These are phyloP conservation scores for Blastobotrys ciferrii DNA, from an alignment of 1,139 yeast species.

Conservation along the genomic window DNA sequence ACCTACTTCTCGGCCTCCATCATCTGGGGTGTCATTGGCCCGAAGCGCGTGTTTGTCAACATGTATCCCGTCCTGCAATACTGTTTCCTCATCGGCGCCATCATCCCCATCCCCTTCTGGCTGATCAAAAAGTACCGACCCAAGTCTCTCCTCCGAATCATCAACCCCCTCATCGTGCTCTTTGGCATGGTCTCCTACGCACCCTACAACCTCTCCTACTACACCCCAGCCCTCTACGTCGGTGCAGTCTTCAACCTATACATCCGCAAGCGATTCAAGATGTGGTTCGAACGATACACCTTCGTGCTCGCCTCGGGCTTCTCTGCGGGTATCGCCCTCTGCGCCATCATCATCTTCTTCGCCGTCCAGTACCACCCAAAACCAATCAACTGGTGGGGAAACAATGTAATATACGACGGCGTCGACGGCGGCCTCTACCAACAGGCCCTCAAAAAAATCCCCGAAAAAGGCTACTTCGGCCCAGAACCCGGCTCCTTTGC, in stretches of 20 bases:
- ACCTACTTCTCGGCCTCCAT: conserved; percentile 53
- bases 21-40: conserved; percentile 64
- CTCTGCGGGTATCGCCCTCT: conserved; percentile 44
- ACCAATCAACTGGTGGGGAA: conserved; percentile 57
- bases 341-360: conserved; percentile 44
- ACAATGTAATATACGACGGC: conserved; percentile 44
- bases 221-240: conserved; percentile 48
- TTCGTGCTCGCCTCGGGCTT: conserved; percentile 53
- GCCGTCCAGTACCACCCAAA: conserved; percentile 46
- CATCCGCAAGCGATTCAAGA: conserved; percentile 47
- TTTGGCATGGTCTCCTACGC: conserved; percentile 40
- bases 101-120: conserved; percentile 47
- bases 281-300: conserved; percentile 47
- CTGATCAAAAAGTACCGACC: conserved; percentile 44
- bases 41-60: conserved; percentile 49
- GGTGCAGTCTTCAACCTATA: conserved; percentile 51
- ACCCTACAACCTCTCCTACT: conserved; percentile 55
- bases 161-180: conserved; percentile 53
- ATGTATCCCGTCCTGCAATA: conserved; percentile 46
- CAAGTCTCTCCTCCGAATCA: conserved; percentile 2
- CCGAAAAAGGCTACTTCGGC: conserved; percentile 50
- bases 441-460: conserved; percentile 23
- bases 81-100: conserved; percentile 54
- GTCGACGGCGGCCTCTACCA: conserved; percentile 39
- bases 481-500: conserved; percentile 32